phyloP scores from a whole-genome alignment of 2,329 filamentous ascomycete species.

The Trichoderma sp. region DNA sequence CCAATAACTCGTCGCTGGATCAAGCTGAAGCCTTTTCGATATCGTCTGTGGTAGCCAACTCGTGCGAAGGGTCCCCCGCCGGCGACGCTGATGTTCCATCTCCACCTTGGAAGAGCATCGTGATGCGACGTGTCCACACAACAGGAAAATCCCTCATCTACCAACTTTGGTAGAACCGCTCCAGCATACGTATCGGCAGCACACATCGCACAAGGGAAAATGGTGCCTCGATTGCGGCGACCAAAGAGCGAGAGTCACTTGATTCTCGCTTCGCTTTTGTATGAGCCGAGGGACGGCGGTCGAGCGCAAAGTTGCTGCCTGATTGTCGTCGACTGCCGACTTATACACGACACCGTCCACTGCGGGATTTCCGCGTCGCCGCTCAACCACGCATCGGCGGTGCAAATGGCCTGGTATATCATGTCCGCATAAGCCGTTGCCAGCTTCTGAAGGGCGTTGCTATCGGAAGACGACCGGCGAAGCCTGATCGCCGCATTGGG shows the following conservation, averaged over 20 bases:
- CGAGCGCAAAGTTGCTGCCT: neutral
- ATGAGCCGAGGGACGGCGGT: neutral
- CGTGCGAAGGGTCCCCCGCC: neutral
- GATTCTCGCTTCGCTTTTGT: neutral
- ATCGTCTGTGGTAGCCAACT: neutral
- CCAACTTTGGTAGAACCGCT: slow-evolving; percentile 4
- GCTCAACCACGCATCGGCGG: neutral
- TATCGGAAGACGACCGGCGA: neutral
- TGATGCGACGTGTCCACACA: neutral
- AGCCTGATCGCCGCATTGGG: neutral
- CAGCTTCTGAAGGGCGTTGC: neutral
- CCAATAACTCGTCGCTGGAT: neutral
- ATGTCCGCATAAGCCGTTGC: neutral
- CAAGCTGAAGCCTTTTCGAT: neutral
- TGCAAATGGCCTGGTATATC: neutral
- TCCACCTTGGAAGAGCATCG: neutral
- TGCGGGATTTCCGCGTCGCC: neutral
- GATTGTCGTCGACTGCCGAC: neutral
- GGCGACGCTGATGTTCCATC: neutral
- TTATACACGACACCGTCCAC: neutral
- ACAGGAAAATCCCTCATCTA: neutral
- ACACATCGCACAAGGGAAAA: neutral
- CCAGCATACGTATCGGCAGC: neutral
- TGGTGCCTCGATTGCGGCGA: neutral
- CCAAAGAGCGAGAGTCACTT: neutral